Evolutionary conservation across 2,329 filamentous ascomycete species (phyloP).

Genomic region (Talaromyces albobiverticillius): DNA sequence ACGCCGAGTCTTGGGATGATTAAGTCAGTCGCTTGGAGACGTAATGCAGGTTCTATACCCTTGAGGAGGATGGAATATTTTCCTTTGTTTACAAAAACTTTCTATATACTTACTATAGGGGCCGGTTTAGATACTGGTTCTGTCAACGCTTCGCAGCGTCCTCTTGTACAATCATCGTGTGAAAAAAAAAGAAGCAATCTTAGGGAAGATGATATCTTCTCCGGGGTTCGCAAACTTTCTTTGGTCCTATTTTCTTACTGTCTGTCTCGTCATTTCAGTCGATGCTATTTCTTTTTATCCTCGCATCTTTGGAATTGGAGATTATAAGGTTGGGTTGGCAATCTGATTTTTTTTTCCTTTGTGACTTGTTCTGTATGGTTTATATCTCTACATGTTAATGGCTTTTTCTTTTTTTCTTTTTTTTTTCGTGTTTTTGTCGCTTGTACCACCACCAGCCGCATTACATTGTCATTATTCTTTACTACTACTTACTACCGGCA

Average conservation of each 20-base stretch:
- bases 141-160: constrained; percentile 10
- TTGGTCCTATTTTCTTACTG: background rate
- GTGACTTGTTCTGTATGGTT: too few species aligned
- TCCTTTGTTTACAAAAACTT: constrained; percentile 3
- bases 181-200: background rate
- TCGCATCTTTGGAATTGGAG: constrained; percentile 15
- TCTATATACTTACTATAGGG: constrained; percentile 4
- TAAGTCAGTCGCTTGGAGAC: constrained; percentile 17
- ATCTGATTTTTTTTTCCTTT: constrained; percentile 12
- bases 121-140: background rate
- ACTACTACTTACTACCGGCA: constrained; percentile 1
- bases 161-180: constrained; percentile 15
- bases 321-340: constrained; percentile 15
- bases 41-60: constrained; percentile 11
- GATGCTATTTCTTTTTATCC: constrained; percentile 8
- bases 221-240: background rate
- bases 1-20: constrained; percentile 33
- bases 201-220: too few species aligned
- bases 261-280: background rate
- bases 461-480: constrained; percentile 2
- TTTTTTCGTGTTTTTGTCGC: constrained; percentile 5
- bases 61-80: constrained; percentile 9
- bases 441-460: constrained; percentile 13
- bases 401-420: background rate
- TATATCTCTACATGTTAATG: constrained; percentile 5